phyloP scores from a whole-genome alignment of 2,329 filamentous ascomycete species.

The Penicillium sp. region DNA sequence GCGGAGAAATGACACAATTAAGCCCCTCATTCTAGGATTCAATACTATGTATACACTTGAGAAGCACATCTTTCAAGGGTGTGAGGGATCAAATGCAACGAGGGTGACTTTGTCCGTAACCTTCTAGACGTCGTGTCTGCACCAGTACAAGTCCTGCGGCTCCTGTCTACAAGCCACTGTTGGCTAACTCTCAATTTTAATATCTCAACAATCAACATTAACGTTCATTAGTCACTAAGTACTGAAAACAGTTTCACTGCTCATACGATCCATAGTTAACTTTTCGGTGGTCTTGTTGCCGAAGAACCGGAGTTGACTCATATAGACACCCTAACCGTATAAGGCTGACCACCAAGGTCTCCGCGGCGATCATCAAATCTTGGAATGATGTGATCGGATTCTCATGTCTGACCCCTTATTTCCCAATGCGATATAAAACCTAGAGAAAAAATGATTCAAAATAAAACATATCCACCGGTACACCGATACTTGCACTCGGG shows the following conservation, averaged over 20 bases:
- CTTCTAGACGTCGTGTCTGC: not conserved
- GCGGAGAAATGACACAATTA: not conserved
- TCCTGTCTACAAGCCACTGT: no score
- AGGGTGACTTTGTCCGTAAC: not conserved
- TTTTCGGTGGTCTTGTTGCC: not conserved
- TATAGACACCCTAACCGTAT: not conserved
- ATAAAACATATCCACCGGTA: not conserved
- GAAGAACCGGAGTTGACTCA: not conserved
- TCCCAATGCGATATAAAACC: not conserved
- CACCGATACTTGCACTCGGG: not conserved
- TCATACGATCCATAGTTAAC: not conserved
- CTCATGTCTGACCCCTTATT: not conserved
- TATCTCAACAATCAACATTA: no score
- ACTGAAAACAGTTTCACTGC: not conserved
- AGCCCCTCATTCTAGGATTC: not conserved
- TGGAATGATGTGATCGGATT: not conserved
- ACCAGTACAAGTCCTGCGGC: not conserved
- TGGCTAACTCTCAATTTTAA: no score
- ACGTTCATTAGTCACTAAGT: no score
- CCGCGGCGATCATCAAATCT: not conserved
- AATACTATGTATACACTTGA: not conserved
- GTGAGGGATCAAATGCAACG: not conserved
- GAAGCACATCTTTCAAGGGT: not conserved
- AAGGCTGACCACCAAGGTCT: not conserved
- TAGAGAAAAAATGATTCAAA: not conserved